A percentile compares a stretch with the other conserved stretches of the same genome.
Conservation (phyloP, 495 filamentous ascomycete species). For the Penicillium tannophilum region DNA sequence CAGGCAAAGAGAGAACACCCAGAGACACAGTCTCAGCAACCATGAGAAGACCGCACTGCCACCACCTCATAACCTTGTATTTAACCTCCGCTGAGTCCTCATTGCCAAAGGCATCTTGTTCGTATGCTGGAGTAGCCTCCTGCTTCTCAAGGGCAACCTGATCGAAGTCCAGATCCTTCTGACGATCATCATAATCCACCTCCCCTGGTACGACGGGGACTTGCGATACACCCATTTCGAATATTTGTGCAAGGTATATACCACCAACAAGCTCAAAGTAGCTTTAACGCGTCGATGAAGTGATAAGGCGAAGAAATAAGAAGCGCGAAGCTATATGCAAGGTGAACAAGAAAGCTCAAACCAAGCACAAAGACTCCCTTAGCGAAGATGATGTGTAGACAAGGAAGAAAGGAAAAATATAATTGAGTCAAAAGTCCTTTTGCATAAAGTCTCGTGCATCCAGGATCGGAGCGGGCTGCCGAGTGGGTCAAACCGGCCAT, state of each 20-base stretch:
- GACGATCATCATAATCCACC: neutral
- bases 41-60: constrained; percentile 57
- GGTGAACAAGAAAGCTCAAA: neutral
- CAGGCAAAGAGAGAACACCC: constrained; percentile 67
- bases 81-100: constrained; percentile 36
- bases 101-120: constrained; percentile 28
- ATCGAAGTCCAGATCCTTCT: neutral
- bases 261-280: neutral
- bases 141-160: constrained; percentile 11
- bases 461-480: constrained; percentile 7
- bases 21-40: constrained; percentile 75
- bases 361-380: neutral
- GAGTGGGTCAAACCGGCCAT: constrained; percentile 19
- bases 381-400: neutral
- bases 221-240: neutral
- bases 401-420: constrained; percentile 1
- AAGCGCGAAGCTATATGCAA: neutral
- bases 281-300: neutral
- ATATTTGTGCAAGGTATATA: neutral
- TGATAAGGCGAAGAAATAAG: neutral
- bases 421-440: constrained; percentile 14
- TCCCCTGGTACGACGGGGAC: neutral
- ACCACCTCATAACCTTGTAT: constrained; percentile 41
- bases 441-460: constrained; percentile 10
- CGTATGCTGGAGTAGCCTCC: constrained; percentile 12